Evolutionary conservation across 2,329 filamentous ascomycete species (phyloP), one percentile per base, ranked within the genome.

Genomic region (Aquanectria penicillioides): DNA sequence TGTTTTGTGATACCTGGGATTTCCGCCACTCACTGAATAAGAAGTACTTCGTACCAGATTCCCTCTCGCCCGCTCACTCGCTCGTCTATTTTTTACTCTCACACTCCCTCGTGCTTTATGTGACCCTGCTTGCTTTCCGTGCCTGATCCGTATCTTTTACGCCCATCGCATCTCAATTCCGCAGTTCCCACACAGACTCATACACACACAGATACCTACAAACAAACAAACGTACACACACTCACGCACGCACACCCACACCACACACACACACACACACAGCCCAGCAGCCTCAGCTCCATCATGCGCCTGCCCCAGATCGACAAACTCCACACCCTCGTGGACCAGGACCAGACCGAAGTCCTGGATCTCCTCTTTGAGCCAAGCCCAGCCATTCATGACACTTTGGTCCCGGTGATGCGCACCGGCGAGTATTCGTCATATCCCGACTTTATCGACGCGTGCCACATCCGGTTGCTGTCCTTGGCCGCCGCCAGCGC

Each of bases 341-440:
- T 87, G 15, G 81, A 86, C 25, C 69, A 80, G 23, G 78, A 83
- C 17, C 83, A 90, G 54, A 81, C 80, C 31, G 71, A 76, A 5
- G 79, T 88, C 46, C 85, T 97, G 44, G 91, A 96, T 76, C 82
- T 88, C 4, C 88, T 97, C 58, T 97, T 97, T 76, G 94, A 97
- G 74, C 91, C 92, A 13, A 93, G 89, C 51, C 80, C 84, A 1
- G 85, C 89, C 47, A 86, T 97, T 1, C 92, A 94, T 74, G 81
- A 83, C 11, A 82, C 95, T 12, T 86, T 91, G 13, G 73, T 92
- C 6, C 90, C 91, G 2, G 78, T 89, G 3, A 80, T 96, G n/a
- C 81, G 80, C 34, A 69, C 73, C 2, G 68, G 69, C 9, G 74
- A 79, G 2, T 94, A 92, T 74, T 68, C 78, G 2, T 88, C 87